phyloP scores from a whole-genome alignment of 805 yeast species.

The Ogataea naganishii region DNA sequence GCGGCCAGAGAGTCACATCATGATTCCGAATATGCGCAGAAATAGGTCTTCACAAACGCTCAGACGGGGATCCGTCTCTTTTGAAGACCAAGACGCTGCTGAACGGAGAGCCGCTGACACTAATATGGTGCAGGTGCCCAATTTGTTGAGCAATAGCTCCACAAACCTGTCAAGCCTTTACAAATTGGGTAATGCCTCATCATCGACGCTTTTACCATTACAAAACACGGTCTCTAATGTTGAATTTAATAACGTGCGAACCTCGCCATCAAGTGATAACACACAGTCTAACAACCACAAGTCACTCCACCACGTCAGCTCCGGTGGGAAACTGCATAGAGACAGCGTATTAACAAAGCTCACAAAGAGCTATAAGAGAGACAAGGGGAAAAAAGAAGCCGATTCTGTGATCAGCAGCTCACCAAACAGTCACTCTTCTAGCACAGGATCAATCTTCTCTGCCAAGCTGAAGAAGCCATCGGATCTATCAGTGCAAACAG shows the following conservation, averaged over 20 bases:
- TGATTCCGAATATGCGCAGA: too few relatives aligned
- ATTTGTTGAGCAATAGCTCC: too few relatives aligned
- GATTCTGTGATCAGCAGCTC: conserved; percentile 8
- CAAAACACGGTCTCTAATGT: conserved; percentile 20
- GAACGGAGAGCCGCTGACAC: too few relatives aligned
- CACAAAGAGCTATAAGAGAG: conserved; percentile 10
- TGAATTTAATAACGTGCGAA: conserved; percentile 24
- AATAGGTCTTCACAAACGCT: not conserved
- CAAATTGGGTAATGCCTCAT: conserved; percentile 8
- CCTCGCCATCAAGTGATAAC: conserved; percentile 5
- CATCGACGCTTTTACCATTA: conserved; percentile 11
- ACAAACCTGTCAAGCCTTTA: conserved; percentile 5
- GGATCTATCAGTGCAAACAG: conserved; percentile 19
- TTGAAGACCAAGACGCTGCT: not conserved
- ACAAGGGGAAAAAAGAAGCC: conserved; percentile 13
- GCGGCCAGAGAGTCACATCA: too few relatives aligned
- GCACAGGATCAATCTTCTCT: conserved; percentile 8
- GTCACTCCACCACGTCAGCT: conserved; percentile 14
- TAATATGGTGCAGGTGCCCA: too few relatives aligned
- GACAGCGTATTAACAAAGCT: conserved; percentile 16
- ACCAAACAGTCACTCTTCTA: conserved; percentile 1
- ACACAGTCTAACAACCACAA: conserved; percentile 2
- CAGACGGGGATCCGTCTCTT: not conserved
- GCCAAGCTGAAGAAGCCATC: conserved; percentile 18
- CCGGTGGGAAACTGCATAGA: conserved; percentile 8